These are phyloP conservation scores for Tolypocladium capitatum DNA, from an alignment of 2,329 filamentous ascomycete genomes.

Conservation along the genomic window DNA sequence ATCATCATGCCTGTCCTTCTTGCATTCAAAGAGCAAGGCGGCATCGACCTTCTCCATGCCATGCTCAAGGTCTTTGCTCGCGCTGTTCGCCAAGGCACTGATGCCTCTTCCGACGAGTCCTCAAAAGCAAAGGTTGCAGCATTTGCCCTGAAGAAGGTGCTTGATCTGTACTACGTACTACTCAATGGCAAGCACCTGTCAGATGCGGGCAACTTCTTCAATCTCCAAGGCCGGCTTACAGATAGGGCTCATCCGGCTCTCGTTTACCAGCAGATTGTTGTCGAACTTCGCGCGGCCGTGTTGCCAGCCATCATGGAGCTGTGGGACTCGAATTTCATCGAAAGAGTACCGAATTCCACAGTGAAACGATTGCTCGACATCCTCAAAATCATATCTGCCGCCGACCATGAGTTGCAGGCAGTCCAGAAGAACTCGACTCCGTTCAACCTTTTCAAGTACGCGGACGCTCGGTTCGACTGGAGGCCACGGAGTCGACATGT, in stretches of 20 bases:
- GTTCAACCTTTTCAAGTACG: slow-evolving; percentile 30
- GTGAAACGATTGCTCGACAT: slow-evolving; percentile 74
- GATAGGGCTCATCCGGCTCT: slow-evolving; percentile 28
- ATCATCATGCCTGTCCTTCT: slow-evolving; percentile 66
- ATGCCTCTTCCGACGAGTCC: slow-evolving; percentile 32
- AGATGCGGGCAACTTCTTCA: slow-evolving; percentile 55
- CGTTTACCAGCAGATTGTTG: slow-evolving; percentile 59
- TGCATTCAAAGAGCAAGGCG: slow-evolving; percentile 72
- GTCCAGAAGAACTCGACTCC: slow-evolving; percentile 35
- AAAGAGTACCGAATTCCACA: slow-evolving; percentile 64
- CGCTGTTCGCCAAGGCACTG: slow-evolving; percentile 14
- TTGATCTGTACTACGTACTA: slow-evolving; percentile 67
- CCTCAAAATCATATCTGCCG: slow-evolving; percentile 61
- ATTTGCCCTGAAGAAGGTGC: slow-evolving; percentile 63
- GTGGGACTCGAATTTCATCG: slow-evolving; percentile 76
- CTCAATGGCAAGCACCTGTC: slow-evolving; percentile 65
- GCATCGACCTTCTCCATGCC: slow-evolving; percentile 59
- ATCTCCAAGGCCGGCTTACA: slow-evolving; percentile 23
- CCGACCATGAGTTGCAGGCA: slow-evolving; percentile 60
- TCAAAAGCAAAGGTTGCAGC: slow-evolving; percentile 35
- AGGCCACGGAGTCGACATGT: slow-evolving; percentile 12
- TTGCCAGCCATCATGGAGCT: slow-evolving; percentile 63
- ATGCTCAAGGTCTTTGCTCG: slow-evolving; percentile 55
- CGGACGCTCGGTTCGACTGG: slow-evolving; percentile 35
- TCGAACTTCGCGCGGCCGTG: slow-evolving; percentile 72